phyloP scores from a whole-genome alignment of 371 early-diverging fungal species.

The Haplosporangium sp. region DNA sequence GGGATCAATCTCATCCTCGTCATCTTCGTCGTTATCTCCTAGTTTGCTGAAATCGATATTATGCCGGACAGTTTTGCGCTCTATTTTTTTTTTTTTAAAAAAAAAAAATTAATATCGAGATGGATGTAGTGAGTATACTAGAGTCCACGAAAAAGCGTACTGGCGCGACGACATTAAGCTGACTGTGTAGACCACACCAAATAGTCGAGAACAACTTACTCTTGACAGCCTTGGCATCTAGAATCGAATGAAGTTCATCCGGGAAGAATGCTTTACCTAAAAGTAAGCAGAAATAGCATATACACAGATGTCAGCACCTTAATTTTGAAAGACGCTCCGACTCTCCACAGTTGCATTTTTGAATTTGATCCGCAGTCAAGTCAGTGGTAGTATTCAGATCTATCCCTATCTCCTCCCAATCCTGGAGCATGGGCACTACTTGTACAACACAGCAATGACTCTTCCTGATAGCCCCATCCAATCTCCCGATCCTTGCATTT shows the following conservation, averaged over 20 bases:
- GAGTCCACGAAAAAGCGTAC: neutral
- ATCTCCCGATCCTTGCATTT: too few relatives aligned
- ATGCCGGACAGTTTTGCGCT: conserved; percentile 21
- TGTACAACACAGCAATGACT: too few relatives aligned
- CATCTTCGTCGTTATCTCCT: conserved; percentile 29
- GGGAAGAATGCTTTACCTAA: conserved; percentile 50
- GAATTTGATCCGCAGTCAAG: conserved; percentile 19
- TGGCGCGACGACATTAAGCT: neutral
- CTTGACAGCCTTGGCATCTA: conserved; percentile 40
- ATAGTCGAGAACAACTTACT: conserved; percentile 24
- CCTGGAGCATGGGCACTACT: too few relatives aligned
- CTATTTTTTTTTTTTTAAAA: conserved; percentile 6
- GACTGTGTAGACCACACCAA: too few relatives aligned
- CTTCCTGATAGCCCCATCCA: neutral
- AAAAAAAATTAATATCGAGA: neutral
- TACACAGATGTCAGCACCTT: too few relatives aligned
- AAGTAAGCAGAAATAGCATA: neutral
- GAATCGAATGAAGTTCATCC: conserved; percentile 43
- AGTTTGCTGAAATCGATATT: conserved; percentile 31
- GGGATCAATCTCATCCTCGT: conserved; percentile 30
- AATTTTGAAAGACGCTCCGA: too few relatives aligned
- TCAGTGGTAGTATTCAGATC: too few relatives aligned
- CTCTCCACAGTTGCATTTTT: too few relatives aligned
- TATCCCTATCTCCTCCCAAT: too few relatives aligned
- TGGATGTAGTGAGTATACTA: neutral